Conservation (phyloP, 345 rosid species). For the Linum tenue region DNA sequence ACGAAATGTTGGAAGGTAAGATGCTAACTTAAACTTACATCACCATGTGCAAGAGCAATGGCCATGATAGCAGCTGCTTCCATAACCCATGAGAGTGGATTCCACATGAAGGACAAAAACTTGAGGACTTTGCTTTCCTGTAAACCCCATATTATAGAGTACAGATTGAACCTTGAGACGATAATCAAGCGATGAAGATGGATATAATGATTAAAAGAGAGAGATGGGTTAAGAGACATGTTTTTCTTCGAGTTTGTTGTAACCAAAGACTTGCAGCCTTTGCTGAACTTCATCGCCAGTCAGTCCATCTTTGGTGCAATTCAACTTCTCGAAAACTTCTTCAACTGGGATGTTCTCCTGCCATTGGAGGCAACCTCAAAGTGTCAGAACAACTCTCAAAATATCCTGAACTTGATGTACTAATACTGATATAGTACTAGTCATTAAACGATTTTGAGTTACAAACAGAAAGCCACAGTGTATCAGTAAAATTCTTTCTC, state of each 20-base stretch:
- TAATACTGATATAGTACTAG: too few relatives aligned
- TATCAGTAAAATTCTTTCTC: background rate
- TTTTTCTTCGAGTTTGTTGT: constrained; percentile 60
- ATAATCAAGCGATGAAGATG: background rate
- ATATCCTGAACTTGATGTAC: too few relatives aligned
- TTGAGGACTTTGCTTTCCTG: constrained; percentile 52
- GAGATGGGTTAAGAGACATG: constrained; percentile 16
- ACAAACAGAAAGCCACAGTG: too few relatives aligned
- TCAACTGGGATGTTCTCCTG: constrained; percentile 49
- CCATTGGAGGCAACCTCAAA: constrained; percentile 8
- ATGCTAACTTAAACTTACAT: constrained; percentile 24
- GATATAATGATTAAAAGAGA: constrained; percentile 1
- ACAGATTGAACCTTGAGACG: background rate
- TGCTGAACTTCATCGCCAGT: constrained; percentile 30
- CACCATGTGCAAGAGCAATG: constrained; percentile 38
- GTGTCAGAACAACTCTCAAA: background rate
- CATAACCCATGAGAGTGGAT: constrained; percentile 57
- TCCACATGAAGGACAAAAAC: constrained; percentile 61
- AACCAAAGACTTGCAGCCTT: constrained; percentile 42
- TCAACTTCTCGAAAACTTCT: constrained; percentile 44
- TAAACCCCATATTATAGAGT: background rate
- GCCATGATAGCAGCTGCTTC: constrained; percentile 59
- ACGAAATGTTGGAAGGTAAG: background rate
- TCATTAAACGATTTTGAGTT: too few relatives aligned
- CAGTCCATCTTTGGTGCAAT: constrained; percentile 44